Evolutionary conservation across 805 yeast genomes (phyloP), one percentile per base, ranked within the genome.

Genomic region (Ogataea trehalophila): DNA sequence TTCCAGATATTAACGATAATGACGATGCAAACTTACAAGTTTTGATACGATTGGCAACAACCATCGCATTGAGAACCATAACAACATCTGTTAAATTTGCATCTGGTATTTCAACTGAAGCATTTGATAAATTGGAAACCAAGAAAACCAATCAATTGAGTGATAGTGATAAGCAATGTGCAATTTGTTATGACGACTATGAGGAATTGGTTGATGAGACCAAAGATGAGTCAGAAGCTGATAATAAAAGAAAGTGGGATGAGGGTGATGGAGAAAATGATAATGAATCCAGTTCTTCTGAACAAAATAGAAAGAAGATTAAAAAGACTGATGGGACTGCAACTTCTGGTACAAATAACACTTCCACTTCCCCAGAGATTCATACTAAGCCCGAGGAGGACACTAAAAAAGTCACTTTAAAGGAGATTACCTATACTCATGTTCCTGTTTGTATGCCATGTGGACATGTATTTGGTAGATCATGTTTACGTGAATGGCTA

Each of bases 401-500:
- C 13, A 43, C 46, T 15, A 51, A 59, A 46, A 58, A 56, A 49
- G 44, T 48, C 39, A 56, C 60, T 37, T 49, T 56, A 6, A 59
- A 49, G n/a, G 57, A 52, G 13, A 48, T 51, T 15, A 46, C 20
- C 13, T 75, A 69, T 54, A 58, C 62, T 6, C 97, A 94, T 62
- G 64, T 74, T 4, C 85, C 97, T 0, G 73, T 86, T 1, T 70
- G 76, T 48, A 72, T 92, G 76, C 94, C 96, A 0, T 92, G 99
- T 65, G 81, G 81, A 8, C 99, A 92, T 61, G 61, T 81, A 0
- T 92, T 94, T 71, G 98, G 99, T 6, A 75, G 82, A 51, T 76
- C 79, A n/a, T 92, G 99, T 69, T 70, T 90, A 22, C 77, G 73
- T 48, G 87, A 85, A 56, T 92, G 99, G 99, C 76, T 92, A 43